Percentiles rank a stretch among this genome's conserved stretches.
Evolutionary conservation across 768 basidiomycete species (phyloP).

Genomic region (Russula virescens): DNA sequence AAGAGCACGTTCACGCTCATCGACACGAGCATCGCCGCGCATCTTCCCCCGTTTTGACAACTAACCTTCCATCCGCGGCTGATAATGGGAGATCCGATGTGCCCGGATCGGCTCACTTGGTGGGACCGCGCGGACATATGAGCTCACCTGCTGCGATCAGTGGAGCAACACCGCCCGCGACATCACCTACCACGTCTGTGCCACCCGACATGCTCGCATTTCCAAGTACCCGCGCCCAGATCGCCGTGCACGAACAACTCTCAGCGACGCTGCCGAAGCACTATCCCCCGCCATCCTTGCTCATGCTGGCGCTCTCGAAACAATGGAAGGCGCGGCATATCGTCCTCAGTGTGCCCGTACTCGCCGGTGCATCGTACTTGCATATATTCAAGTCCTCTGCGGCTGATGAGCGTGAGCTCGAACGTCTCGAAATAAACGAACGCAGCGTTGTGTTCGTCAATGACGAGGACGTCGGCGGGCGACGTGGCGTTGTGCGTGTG

Average conservation of each 20-base stretch:
- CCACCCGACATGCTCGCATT: constrained; percentile 45
- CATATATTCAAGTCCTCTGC: constrained; percentile 66
- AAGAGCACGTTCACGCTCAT: background rate
- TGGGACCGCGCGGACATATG: constrained; percentile 3
- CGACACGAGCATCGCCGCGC: background rate
- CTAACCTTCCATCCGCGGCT: background rate
- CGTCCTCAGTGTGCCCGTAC: constrained; percentile 39
- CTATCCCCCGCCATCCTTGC: constrained; percentile 56
- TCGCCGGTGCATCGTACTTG: constrained; percentile 47
- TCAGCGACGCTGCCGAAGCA: constrained; percentile 59
- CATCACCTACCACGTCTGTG: constrained; percentile 13
- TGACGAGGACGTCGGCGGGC: constrained; percentile 45
- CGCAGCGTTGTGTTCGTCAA: constrained; percentile 72
- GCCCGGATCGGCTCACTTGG: constrained; percentile 6
- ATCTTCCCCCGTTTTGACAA: background rate
- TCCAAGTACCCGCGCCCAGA: constrained; percentile 50
- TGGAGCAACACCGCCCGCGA: background rate
- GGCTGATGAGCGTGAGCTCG: constrained; percentile 61
- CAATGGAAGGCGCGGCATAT: constrained; percentile 67
- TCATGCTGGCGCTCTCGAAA: constrained; percentile 66
- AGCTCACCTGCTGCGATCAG: constrained; percentile 2
- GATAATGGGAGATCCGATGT: background rate
- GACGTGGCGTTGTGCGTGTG: constrained; percentile 56
- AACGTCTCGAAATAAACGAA: constrained; percentile 70
- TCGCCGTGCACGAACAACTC: constrained; percentile 48